These are phyloP conservation scores for Leccinum rimulosum DNA, from an alignment of 768 basidiomycete genomes.

Conservation along the genomic window DNA sequence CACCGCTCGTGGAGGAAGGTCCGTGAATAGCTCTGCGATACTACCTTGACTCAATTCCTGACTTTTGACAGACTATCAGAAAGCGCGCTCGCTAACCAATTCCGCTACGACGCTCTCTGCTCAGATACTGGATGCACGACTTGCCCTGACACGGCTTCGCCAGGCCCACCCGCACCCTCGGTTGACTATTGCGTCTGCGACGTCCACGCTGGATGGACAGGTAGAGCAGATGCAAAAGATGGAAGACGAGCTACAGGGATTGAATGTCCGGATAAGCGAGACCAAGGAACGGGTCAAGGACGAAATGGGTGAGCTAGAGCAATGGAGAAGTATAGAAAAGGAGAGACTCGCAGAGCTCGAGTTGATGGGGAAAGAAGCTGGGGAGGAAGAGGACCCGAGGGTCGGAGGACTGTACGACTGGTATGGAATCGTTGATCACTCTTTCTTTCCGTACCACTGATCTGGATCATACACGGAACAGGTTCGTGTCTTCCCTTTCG, in stretches of 20 bases:
- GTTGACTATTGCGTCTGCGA: conserved; percentile 72
- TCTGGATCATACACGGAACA: conserved; percentile 24
- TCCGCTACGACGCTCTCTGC: conserved; percentile 62
- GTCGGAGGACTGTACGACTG: conserved; percentile 67
- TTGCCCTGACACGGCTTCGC: conserved; percentile 75
- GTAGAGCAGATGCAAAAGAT: conserved; percentile 78
- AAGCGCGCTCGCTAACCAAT: conserved; percentile 48
- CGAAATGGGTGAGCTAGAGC: conserved; percentile 54
- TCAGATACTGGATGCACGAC: conserved; percentile 79
- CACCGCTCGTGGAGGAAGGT: conserved; percentile 72
- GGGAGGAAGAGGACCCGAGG: conserved; percentile 63
- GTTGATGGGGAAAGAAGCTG: conserved; percentile 45
- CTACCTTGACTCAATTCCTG: not conserved
- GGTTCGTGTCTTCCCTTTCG: conserved; percentile 68
- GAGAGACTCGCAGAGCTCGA: conserved; percentile 61
- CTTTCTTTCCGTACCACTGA: not conserved
- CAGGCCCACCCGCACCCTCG: conserved; percentile 80
- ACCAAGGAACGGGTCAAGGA: conserved; percentile 63
- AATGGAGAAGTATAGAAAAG: conserved; percentile 58
- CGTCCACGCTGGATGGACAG: conserved; percentile 70
- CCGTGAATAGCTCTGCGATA: not conserved
- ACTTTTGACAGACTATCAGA: conserved; percentile 50
- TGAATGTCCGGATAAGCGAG: conserved; percentile 48
- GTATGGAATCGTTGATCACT: conserved; percentile 38
- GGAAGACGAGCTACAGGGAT: conserved; percentile 58